These are phyloP conservation scores for Aquilaria malaccensis DNA, from an alignment of 345 rosid genomes.

Conservation along the genomic window DNA sequence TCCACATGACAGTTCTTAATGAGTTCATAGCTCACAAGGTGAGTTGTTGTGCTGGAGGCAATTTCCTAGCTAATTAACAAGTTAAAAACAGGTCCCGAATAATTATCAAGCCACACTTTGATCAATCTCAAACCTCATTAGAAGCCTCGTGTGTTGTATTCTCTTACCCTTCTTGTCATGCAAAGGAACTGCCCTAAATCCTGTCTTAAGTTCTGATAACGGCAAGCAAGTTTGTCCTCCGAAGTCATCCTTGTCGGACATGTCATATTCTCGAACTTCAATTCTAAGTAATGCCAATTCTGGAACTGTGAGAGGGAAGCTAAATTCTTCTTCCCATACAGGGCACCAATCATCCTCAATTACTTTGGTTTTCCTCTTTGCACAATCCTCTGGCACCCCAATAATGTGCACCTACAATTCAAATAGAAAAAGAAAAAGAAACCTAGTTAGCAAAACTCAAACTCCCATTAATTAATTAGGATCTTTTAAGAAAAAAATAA, in stretches of 20 bases:
- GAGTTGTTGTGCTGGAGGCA: too few species aligned
- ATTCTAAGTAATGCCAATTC: conserved; percentile 76
- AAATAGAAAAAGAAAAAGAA: not conserved
- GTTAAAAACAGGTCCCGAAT: too few species aligned
- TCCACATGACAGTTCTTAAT: too few species aligned
- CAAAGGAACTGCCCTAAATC: conserved; percentile 75
- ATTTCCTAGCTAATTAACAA: too few species aligned
- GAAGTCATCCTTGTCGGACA: conserved; percentile 70
- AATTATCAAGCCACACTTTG: not conserved
- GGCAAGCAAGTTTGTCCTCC: conserved; percentile 89
- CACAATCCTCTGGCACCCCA: conserved; percentile 65
- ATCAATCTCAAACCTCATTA: conserved; percentile 56
- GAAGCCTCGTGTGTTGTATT: conserved; percentile 57
- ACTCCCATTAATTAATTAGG: not conserved
- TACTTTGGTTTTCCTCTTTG: conserved; percentile 58
- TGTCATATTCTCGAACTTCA: conserved; percentile 68
- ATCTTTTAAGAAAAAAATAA: too few species aligned
- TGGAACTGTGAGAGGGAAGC: conserved; percentile 64
- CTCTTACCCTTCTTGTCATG: conserved; percentile 43
- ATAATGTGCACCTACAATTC: conserved; percentile 52
- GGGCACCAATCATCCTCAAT: conserved; percentile 67
- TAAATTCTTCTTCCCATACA: conserved; percentile 80
- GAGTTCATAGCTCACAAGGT: too few species aligned
- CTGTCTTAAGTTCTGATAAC: conserved; percentile 51
- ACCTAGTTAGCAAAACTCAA: not conserved